Base-by-base conservation (phyloP, 345 rosid genomes). In the Pugionium dolabratum region DNA sequence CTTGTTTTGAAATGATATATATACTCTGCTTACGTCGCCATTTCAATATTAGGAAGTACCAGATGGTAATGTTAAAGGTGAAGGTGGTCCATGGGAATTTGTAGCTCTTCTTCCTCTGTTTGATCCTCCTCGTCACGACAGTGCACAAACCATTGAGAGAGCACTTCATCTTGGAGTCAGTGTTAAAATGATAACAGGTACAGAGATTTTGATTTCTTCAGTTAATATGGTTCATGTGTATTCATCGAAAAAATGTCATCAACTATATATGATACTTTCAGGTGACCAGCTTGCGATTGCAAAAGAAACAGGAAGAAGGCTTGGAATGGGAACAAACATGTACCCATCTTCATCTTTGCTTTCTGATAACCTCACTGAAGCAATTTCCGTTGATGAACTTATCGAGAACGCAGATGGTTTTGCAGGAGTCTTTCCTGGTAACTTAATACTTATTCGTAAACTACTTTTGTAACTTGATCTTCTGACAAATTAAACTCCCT, bases 291-390 rank as follows among this genome's bases (percentile, higher is more conserved):
- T 86, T 7, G 88, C 91, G 2, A 83, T 86, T 45, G 86, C 76
- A 18, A 83, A 86, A 71, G 87, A 84, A 73, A 84, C 87, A 6
- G 89, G 88, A 55, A 77, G 88, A 70, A 75, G 84, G 52, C 86
- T 85, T 68, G 89, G 86, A 65, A 85, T 82, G 89, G 89, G 98
- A 2, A 80, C 92, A 45, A 91, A 91, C 79, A 89, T 91, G 96
- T 89, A 91, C 60, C 98, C 95, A 2, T 79, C 89, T 40, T 80
- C 91, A 44, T 58, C 86, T 75, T 74, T 81, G 30, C 81, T 81
- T n/a, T 70, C 79, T 4, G 79, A 77, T 6, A 74, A 41, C 35
- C 74, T 74, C 51, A 69, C 78, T 9, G 77, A 61, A 3, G 70
- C 76, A 58, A 59, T 75, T 59, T 71, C 79, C 3, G 41, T 68